Evolutionary conservation across 1,139 yeast genomes (phyloP).

Genomic region (Maudiozyma humilis): DNA sequence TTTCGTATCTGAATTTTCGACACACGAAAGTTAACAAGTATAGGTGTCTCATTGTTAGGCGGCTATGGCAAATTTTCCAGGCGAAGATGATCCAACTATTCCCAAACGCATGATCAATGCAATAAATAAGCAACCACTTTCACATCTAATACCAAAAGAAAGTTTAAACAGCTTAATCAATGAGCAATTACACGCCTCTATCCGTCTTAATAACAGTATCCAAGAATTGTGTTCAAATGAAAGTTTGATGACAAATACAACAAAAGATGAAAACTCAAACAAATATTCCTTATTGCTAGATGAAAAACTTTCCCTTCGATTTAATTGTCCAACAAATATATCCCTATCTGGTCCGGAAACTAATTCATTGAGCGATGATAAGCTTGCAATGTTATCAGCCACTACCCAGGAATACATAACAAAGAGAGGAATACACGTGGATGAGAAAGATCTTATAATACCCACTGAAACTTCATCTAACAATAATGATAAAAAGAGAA

Average conservation of each 20-base stretch:
- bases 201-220: constrained; percentile 9
- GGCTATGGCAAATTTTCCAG: constrained; percentile 29
- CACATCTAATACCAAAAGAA: constrained; percentile 26
- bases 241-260: neutral
- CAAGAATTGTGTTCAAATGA: constrained; percentile 8
- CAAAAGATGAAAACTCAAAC: neutral
- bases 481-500: neutral
- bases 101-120: constrained; percentile 26
- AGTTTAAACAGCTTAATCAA: constrained; percentile 16
- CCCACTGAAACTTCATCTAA: too few species aligned
- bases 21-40: too few species aligned
- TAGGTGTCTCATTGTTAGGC: too few species aligned
- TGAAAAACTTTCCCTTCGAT: neutral
- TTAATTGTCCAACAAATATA: constrained; percentile 1
- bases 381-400: neutral
- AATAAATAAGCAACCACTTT: constrained; percentile 24
- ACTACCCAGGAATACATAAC: constrained; percentile 7
- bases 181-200: constrained; percentile 11
- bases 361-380: neutral
- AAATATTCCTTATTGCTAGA: neutral
- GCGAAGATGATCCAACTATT: constrained; percentile 20
- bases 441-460: neutral
- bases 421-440: constrained; percentile 1
- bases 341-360: neutral
- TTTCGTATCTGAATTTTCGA: too few species aligned